A percentile compares a stretch with the other conserved stretches of the same genome.
phyloP scores from a whole-genome alignment of 768 basidiomycete genomes.

The Amanita molliuscula region DNA sequence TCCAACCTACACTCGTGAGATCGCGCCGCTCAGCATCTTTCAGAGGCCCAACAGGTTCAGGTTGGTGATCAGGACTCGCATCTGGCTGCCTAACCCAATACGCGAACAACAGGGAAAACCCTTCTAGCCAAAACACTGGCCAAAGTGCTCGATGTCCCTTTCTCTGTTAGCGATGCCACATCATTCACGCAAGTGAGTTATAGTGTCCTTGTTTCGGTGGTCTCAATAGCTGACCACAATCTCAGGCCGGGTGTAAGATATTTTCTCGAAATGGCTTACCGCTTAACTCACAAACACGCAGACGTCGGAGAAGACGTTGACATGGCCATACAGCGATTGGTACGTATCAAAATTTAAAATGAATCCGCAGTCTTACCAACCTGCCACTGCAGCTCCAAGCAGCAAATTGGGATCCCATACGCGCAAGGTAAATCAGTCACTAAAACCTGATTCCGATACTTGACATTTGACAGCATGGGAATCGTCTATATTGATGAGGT shows the following conservation, averaged over 20 bases:
- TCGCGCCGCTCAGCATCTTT: not conserved
- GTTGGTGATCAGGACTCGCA: slow-evolving; percentile 23
- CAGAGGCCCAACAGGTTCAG: slow-evolving; percentile 82
- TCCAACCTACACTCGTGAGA: slow-evolving; percentile 13
- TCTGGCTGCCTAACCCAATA: not conserved
- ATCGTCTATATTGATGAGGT: slow-evolving; percentile 97
- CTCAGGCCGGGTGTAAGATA: slow-evolving; percentile 61
- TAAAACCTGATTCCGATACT: not conserved
- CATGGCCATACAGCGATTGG: slow-evolving; percentile 78
- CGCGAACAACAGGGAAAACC: slow-evolving; percentile 59
- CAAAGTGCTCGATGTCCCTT: slow-evolving; percentile 84
- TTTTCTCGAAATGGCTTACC: not conserved
- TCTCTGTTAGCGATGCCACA: slow-evolving; percentile 89
- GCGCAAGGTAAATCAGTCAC: slow-evolving; percentile 54
- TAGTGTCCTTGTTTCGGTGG: slow-evolving; percentile 4
- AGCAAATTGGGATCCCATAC: slow-evolving; percentile 78
- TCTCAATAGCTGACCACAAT: slow-evolving; percentile 9
- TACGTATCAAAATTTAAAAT: slow-evolving; percentile 18
- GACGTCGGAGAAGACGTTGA: slow-evolving; percentile 98
- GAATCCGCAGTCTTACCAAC: not conserved
- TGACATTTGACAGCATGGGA: slow-evolving; percentile 48
- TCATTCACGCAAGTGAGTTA: slow-evolving; percentile 73
- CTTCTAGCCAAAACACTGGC: slow-evolving; percentile 88
- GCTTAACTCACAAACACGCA: slow-evolving; percentile 18
- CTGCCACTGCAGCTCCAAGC: slow-evolving; percentile 62